Conservation (phyloP, 768 basidiomycete species). For the Pleurotus cornucopiae region DNA sequence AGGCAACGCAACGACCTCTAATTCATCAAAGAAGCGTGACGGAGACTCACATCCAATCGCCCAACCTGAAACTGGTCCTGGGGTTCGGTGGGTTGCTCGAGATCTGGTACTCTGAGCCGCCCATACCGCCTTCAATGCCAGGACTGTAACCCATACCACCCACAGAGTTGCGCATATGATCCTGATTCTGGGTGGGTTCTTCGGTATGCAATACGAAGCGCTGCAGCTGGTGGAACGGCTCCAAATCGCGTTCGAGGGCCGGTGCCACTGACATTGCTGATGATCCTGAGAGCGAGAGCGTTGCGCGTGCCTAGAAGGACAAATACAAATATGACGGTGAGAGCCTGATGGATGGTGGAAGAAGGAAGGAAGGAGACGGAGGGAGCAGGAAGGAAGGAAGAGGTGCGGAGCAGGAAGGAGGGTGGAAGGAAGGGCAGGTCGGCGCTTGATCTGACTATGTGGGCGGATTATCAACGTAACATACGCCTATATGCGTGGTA, state of each 20-base stretch:
- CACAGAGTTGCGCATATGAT: too few relatives aligned
- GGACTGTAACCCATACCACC: too few relatives aligned
- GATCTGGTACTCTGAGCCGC: conserved; percentile 43
- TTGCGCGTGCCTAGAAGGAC: conserved; percentile 43
- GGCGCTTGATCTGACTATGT: neutral
- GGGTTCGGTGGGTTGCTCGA: conserved; percentile 73
- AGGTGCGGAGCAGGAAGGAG: neutral
- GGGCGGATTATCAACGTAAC: neutral
- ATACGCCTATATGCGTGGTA: neutral
- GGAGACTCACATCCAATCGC: conserved; percentile 72
- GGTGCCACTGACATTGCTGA: conserved; percentile 44
- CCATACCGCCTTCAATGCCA: neutral
- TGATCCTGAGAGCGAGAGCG: conserved; percentile 46
- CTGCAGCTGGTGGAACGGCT: conserved; percentile 54
- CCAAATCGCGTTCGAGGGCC: conserved; percentile 60
- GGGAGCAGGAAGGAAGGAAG: neutral
- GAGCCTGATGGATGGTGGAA: neutral
- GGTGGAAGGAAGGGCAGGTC: neutral
- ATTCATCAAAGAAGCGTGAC: conserved; percentile 3
- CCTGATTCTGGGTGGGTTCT: conserved; percentile 1
- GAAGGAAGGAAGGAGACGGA: neutral
- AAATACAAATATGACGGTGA: too few relatives aligned
- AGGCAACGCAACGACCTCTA: neutral
- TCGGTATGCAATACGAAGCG: conserved; percentile 28
- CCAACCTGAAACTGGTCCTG: conserved; percentile 58